phyloP scores from a whole-genome alignment of 2,329 filamentous ascomycete species.

The Ophiostoma himal-ulmi region DNA sequence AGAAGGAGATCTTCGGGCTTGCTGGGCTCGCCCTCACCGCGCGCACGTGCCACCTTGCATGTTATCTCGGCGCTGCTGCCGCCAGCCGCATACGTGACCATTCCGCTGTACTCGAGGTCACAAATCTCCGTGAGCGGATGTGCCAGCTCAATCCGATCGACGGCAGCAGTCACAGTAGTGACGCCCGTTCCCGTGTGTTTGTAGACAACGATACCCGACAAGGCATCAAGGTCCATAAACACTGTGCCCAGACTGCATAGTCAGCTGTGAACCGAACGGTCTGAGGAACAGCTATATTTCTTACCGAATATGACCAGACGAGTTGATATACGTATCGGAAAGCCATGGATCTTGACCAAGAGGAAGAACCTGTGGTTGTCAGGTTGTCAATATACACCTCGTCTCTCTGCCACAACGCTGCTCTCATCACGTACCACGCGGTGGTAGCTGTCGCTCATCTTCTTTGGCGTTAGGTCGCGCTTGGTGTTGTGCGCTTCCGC shows the following conservation, averaged over 20 bases:
- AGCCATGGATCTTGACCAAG: constrained; percentile 70
- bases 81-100: constrained; percentile 62
- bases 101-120: constrained; percentile 64
- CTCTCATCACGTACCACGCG: constrained; percentile 45
- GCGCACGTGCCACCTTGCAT: constrained; percentile 64
- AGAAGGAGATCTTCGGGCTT: constrained; percentile 41
- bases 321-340: constrained; percentile 71
- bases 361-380: constrained; percentile 42
- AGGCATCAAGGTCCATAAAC: constrained; percentile 73
- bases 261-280: background rate
- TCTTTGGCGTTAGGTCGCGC: constrained; percentile 57
- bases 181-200: constrained; percentile 56
- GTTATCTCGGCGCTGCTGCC: constrained; percentile 69
- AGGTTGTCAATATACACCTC: background rate
- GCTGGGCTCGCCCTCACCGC: constrained; percentile 50
- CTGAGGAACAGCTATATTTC: background rate
- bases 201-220: constrained; percentile 71
- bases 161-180: constrained; percentile 45
- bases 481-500: constrained; percentile 33
- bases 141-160: constrained; percentile 52
- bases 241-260: constrained; percentile 53
- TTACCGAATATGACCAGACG: constrained; percentile 61
- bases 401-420: background rate
- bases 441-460: constrained; percentile 66
- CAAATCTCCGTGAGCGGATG: constrained; percentile 71